Base-by-base conservation (phyloP, 495 filamentous ascomycete genomes). In the Aspergillus egyptiacus region DNA sequence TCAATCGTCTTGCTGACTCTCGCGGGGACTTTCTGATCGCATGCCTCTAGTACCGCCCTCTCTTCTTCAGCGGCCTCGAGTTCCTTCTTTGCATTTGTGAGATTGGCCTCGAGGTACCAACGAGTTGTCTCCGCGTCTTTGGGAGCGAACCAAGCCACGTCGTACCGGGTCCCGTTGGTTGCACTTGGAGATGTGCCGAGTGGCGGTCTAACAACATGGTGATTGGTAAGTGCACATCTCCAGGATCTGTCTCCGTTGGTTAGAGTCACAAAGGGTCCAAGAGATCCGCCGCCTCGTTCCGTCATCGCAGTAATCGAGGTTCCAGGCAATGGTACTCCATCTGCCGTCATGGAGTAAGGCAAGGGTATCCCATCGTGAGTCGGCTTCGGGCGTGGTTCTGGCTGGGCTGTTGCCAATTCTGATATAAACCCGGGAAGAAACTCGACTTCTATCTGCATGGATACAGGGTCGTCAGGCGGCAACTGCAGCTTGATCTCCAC, bases 181-280 rank as follows among this genome's bases (percentile, higher is more conserved):
- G 14, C 22, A 22, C 9, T 19, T 6, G 36, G 9, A 20, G 3
- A 9, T n/a, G n/a, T n/a, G 15, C 11, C 24, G 19, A 24, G 4
- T 1, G 39, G 39, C 9, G 43, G 43, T 2, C 18, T 18, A 2
- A 35, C 43, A 2, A 46, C 30, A 22, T 46, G 18, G 22, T n/a
- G 35, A 3, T 14, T 23, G 0, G 43, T 46, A 4, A 46, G 14
- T 14, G 30, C 43, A 2, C 30, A 18, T n/a, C 3, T 34, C 15
- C 10, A 46, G 10, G 3, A 5, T 14, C 35, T 46, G 1, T 1
- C 30, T 10, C 10, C 31, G 0, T 10, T 10, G 7, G 8, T 23
- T 1, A 48, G 7, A 14, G 34, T 48, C 2, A 48, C 36, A 11
- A 48, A 48, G 1, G 46, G 46, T 2, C 46, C 46, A n/a, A 48